Conservation (phyloP, 495 filamentous ascomycete genomes). For the Parachaetomium inaequale region DNA sequence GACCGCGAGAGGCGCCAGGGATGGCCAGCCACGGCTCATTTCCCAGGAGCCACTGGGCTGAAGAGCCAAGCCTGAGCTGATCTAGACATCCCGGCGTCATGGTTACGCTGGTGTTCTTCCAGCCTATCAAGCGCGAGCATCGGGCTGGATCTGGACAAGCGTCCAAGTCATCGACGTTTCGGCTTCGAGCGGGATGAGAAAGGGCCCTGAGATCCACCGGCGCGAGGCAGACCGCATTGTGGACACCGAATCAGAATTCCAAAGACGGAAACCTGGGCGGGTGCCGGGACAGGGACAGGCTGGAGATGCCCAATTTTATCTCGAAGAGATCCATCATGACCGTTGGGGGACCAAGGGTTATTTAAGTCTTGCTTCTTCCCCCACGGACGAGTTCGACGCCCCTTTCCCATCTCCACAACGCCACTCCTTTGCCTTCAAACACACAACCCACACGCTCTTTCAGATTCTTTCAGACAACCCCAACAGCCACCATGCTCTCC, state of each 20-base stretch:
- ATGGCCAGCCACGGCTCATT: neutral
- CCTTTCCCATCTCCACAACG: neutral
- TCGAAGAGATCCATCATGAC: neutral
- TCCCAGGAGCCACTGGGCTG: neutral
- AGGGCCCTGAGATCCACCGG: neutral
- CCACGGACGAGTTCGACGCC: neutral
- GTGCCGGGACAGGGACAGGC: too few species aligned
- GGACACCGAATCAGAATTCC: neutral
- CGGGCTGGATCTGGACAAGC: neutral
- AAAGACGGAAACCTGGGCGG: neutral
- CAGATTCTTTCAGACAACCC: too few species aligned
- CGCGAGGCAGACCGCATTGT: neutral
- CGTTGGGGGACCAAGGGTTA: neutral
- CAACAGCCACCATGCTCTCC: conserved; percentile 18
- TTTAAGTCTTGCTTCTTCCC: neutral
- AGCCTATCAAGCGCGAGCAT: neutral
- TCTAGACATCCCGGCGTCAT: too few species aligned
- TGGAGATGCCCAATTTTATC: neutral
- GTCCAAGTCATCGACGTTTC: neutral
- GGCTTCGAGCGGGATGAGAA: neutral
- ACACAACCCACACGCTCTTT: neutral
- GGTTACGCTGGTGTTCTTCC: neutral
- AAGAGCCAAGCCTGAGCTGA: neutral
- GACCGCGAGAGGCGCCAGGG: neutral
- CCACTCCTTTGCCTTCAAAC: neutral